A percentile compares a stretch with the other conserved stretches of the same genome.
phyloP scores from a whole-genome alignment of 352 stramenopile genomes.

The Pythium scleroteichum region DNA sequence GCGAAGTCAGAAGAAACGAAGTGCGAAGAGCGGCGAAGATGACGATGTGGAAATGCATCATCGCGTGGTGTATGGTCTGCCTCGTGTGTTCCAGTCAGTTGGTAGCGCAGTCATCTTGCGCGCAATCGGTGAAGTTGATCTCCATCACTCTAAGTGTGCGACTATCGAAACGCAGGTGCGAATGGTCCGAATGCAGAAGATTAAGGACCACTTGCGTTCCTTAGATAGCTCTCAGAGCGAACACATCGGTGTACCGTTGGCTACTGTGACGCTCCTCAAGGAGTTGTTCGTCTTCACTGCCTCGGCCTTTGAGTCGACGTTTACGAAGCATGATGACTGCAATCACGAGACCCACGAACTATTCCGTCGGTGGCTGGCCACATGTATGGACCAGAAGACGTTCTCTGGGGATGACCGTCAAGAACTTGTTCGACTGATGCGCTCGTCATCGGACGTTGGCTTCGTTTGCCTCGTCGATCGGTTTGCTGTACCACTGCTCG shows the following conservation, averaged over 20 bases:
- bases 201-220: constrained; percentile 30
- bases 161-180: constrained; percentile 35
- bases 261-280: constrained; percentile 13
- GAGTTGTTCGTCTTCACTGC: constrained; percentile 31
- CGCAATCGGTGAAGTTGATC: constrained; percentile 28
- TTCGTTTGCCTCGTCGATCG: constrained; percentile 20
- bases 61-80: constrained; percentile 26
- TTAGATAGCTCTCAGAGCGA: constrained; percentile 1
- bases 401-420: constrained; percentile 17
- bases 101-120: constrained; percentile 26
- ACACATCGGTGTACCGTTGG: not conserved
- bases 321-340: not conserved
- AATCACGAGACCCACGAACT: not conserved
- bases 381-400: not conserved
- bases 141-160: constrained; percentile 30
- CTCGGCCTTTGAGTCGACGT: constrained; percentile 21
- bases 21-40: constrained; percentile 8
- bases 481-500: constrained; percentile 5
- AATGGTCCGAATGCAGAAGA: constrained; percentile 31
- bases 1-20: constrained; percentile 11
- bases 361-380: constrained; percentile 13
- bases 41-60: constrained; percentile 25
- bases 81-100: constrained; percentile 32
- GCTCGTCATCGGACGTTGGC: constrained; percentile 21
- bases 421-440: constrained; percentile 18